Conservation (phyloP, 2,329 filamentous ascomycete species). For the Aspergillus niger region DNA sequence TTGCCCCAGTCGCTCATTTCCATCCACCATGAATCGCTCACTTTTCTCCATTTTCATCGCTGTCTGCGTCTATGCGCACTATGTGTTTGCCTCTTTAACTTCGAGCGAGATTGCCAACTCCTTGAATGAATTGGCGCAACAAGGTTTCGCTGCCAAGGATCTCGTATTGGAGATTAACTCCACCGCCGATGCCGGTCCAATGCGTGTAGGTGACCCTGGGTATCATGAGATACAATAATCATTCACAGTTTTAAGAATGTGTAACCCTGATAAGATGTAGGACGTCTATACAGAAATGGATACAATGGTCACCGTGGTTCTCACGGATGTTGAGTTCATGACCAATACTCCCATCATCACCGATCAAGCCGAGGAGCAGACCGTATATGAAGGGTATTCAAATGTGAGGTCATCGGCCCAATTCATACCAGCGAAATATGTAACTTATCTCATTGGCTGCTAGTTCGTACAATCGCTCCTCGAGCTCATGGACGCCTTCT, state of each 20-base stretch:
- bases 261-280: background rate
- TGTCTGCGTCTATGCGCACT: background rate
- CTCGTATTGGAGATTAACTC: constrained; percentile 3
- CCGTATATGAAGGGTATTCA: constrained; percentile 4
- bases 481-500: constrained; percentile 6
- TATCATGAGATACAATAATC: too few species aligned
- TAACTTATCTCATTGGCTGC: background rate
- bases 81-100: background rate
- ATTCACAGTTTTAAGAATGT: too few species aligned
- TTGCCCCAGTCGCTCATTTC: background rate
- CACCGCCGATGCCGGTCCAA: background rate
- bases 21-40: background rate
- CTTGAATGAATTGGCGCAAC: constrained; percentile 4
- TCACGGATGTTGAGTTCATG: constrained; percentile 1
- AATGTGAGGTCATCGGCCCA: background rate
- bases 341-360: constrained; percentile 6
- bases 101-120: background rate
- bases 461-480: constrained; percentile 10
- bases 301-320: constrained; percentile 4
- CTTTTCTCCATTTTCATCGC: background rate
- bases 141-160: constrained; percentile 6
- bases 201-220: background rate
- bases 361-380: background rate
- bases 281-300: constrained; percentile 4
- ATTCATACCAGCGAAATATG: background rate